Evolutionary conservation across 2,329 filamentous ascomycete species (phyloP).

Genomic region (Phialophora macrospora): DNA sequence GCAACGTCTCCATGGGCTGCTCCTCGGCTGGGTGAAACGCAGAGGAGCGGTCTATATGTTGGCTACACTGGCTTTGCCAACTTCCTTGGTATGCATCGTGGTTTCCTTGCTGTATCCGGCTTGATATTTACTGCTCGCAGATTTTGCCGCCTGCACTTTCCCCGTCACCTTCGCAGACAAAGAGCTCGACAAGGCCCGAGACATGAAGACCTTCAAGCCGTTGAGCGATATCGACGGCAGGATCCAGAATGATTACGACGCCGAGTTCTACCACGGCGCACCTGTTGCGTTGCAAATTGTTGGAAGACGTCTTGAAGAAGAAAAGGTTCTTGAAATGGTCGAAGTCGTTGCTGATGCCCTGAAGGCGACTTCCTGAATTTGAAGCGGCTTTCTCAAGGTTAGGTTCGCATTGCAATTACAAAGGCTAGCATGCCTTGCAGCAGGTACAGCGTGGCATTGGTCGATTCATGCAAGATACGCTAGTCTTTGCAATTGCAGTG

Average conservation of each 20-base stretch:
- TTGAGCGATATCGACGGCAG: constrained; percentile 41
- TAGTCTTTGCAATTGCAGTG: not conserved
- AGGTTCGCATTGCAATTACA: no score
- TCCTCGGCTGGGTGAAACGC: constrained; percentile 42
- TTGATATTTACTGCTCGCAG: constrained; percentile 11
- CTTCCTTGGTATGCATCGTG: constrained; percentile 38
- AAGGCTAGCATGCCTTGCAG: no score
- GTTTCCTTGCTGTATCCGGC: constrained; percentile 31
- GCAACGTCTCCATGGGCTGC: constrained; percentile 45
- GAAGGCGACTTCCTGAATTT: constrained; percentile 24
- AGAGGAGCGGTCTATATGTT: constrained; percentile 38
- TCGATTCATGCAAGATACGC: not conserved
- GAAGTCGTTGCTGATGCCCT: constrained; percentile 45
- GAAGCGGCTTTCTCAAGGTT: not conserved
- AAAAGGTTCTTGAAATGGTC: constrained; percentile 47
- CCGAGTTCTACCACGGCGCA: constrained; percentile 43
- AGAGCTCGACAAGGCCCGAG: constrained; percentile 30
- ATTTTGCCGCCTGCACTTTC: constrained; percentile 38
- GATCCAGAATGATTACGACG: constrained; percentile 41
- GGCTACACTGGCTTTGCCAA: constrained; percentile 42
- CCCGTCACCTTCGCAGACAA: constrained; percentile 40
- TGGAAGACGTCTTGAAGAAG: constrained; percentile 42
- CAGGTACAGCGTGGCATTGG: not conserved
- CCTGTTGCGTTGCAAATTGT: constrained; percentile 43
- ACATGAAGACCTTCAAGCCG: constrained; percentile 37